phyloP scores from a whole-genome alignment of 2,329 filamentous ascomycete genomes.

The Mycosphaerella arachidis region DNA sequence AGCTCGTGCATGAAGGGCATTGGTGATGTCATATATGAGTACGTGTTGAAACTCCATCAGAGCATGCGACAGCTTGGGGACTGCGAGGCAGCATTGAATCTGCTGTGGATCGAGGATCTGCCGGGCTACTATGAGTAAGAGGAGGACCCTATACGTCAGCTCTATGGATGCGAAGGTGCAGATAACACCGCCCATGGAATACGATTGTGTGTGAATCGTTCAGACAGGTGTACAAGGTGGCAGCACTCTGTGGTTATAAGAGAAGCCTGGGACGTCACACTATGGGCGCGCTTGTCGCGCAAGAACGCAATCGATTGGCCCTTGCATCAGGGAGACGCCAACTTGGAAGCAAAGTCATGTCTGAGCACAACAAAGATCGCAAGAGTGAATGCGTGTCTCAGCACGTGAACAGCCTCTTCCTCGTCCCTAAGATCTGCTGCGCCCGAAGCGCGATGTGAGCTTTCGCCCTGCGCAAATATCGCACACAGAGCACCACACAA shows the following conservation, averaged over 20 bases:
- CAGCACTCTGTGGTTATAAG: no score
- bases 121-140: not conserved
- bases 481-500: not conserved
- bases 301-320: no score
- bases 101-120: not conserved
- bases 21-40: not conserved
- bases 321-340: not conserved
- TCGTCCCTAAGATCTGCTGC: not conserved
- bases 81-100: not conserved
- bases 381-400: not conserved
- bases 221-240: no score
- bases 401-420: not conserved
- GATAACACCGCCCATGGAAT: no score
- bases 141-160: not conserved
- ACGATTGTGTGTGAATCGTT: no score
- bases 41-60: not conserved
- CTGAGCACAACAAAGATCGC: not conserved
- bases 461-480: not conserved
- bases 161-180: no score
- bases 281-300: no score
- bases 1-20: not conserved
- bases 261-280: no score
- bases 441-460: no score
- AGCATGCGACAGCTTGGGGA: not conserved
- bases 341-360: not conserved